Evolutionary conservation across 2,329 filamentous ascomycete species (phyloP).

Genomic region (Diplodia corticola): DNA sequence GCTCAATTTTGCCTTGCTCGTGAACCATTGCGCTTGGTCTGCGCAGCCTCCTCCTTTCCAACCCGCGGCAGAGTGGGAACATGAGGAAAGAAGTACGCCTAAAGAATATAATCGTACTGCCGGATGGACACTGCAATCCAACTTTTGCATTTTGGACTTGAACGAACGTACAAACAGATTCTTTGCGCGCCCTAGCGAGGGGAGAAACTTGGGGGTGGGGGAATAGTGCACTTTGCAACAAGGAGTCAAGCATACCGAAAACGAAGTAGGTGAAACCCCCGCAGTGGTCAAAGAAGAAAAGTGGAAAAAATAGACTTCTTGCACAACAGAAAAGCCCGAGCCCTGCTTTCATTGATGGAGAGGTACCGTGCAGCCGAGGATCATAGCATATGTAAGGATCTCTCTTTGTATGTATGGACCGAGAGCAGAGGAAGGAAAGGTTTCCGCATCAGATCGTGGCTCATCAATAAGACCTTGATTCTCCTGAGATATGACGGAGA

Average conservation of each 20-base stretch:
- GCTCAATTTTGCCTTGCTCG: not conserved
- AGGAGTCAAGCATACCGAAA: not conserved
- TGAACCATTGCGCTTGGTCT: not conserved
- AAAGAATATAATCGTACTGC: not conserved
- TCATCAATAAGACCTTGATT: not conserved
- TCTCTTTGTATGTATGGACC: not conserved
- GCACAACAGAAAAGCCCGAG: not conserved
- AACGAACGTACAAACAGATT: not conserved
- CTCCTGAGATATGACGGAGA: not conserved
- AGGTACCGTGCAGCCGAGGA: not conserved
- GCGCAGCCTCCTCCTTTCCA: not conserved
- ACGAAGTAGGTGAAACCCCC: not conserved
- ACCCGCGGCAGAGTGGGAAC: not conserved
- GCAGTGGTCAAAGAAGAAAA: not conserved
- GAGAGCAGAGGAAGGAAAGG: not conserved
- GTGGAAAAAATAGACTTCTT: not conserved
- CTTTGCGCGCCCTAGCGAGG: not conserved
- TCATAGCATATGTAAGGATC: not conserved
- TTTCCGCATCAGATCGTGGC: not conserved
- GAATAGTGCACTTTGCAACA: not conserved
- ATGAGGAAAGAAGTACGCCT: not conserved
- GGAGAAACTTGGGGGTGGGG: not conserved
- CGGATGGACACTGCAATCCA: not conserved
- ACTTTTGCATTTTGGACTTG: not conserved
- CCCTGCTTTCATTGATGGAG: not conserved